Evolutionary conservation across 371 early-diverging fungal genomes (phyloP).

Genomic region (Saksenaea vasiformis): DNA sequence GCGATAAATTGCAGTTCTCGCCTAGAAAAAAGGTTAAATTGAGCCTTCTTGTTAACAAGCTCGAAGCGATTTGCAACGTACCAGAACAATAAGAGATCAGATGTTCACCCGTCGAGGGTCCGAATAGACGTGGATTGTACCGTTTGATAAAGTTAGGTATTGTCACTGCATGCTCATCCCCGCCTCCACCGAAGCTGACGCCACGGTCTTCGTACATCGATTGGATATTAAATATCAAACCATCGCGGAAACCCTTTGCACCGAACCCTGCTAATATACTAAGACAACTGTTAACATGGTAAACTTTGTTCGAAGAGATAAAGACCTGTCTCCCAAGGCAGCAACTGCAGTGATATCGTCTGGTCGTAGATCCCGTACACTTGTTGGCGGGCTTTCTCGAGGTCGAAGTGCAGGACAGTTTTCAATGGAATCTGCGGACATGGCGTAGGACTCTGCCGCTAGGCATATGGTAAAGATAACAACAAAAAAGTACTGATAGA

Average conservation of each 20-base stretch:
- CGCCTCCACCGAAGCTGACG: constrained; percentile 31
- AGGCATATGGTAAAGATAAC: neutral
- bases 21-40: constrained; percentile 28
- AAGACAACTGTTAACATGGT: neutral
- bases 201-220: constrained; percentile 36
- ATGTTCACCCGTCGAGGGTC: constrained; percentile 30
- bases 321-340: constrained; percentile 36
- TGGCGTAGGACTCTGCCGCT: neutral
- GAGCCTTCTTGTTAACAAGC: no score
- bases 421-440: neutral
- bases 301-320: neutral
- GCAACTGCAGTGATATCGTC: constrained; percentile 21
- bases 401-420: constrained; percentile 2
- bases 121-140: constrained; percentile 22
- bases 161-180: constrained; percentile 31
- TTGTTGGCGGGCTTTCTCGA: constrained; percentile 5
- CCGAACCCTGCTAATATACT: constrained; percentile 39
- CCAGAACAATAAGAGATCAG: constrained; percentile 25
- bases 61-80: constrained; percentile 13
- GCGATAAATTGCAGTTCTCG: neutral
- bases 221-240: constrained; percentile 9
- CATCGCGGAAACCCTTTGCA: constrained; percentile 21
- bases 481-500: neutral
- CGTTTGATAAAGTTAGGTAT: constrained; percentile 31
- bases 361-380: constrained; percentile 18